These are phyloP conservation scores for Leishmania amazonensis DNA, from an alignment of 208 protist genomes.

Conservation along the genomic window DNA sequence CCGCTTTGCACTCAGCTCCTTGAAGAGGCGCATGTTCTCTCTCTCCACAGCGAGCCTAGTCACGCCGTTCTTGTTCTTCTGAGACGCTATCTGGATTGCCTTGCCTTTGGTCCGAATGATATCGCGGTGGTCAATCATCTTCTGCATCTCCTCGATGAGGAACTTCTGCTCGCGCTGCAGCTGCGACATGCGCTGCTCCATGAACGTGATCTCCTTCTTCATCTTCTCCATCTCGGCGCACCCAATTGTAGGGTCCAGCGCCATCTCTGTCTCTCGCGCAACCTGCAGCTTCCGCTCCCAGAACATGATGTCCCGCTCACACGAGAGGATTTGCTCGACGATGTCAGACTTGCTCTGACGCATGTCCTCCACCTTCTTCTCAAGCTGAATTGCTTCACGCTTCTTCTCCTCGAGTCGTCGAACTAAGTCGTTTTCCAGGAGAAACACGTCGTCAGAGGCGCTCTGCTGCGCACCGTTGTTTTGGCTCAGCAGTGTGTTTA, in stretches of 20 bases:
- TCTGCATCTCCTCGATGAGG: slow-evolving; percentile 95
- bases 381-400: slow-evolving; percentile 86
- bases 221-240: slow-evolving; percentile 94
- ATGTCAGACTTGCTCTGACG: slow-evolving; percentile 80
- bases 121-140: slow-evolving; percentile 93
- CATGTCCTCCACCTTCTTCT: slow-evolving; percentile 85
- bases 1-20: slow-evolving; percentile 88
- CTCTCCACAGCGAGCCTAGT: slow-evolving; percentile 87
- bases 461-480: slow-evolving; percentile 75
- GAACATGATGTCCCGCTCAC: slow-evolving; percentile 95
- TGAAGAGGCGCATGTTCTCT: slow-evolving; percentile 85
- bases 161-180: slow-evolving; percentile 94
- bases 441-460: slow-evolving; percentile 90
- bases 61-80: slow-evolving; percentile 60
- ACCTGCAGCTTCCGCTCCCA: slow-evolving; percentile 97
- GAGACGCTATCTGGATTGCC: slow-evolving; percentile 64
- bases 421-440: slow-evolving; percentile 93
- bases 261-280: slow-evolving; percentile 95
- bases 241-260: slow-evolving; percentile 94
- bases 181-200: slow-evolving; percentile 92
- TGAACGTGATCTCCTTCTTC: slow-evolving; percentile 95
- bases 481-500: slow-evolving; percentile 92
- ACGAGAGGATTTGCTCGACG: slow-evolving; percentile 89
- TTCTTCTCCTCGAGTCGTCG: slow-evolving; percentile 91
- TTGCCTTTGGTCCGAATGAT: slow-evolving; percentile 94